Percentiles rank a stretch among this genome's conserved stretches.
phyloP scores from a whole-genome alignment of 371 early-diverging fungal genomes.

The Mucor ambiguus region DNA sequence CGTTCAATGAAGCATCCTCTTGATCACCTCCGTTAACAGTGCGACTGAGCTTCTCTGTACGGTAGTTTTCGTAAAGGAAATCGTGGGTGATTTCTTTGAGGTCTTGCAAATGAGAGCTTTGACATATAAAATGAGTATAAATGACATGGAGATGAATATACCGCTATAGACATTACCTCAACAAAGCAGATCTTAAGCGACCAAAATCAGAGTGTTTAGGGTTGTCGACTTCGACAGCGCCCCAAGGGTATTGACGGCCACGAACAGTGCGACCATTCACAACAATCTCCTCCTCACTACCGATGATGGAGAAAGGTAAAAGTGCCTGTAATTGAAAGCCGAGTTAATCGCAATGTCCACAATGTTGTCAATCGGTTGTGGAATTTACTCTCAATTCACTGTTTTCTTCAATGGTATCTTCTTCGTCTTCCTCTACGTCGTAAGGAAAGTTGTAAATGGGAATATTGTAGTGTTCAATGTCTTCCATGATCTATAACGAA shows the following conservation, averaged over 20 bases:
- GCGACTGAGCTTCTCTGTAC: slow-evolving; percentile 88
- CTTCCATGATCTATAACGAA: slow-evolving; percentile 77
- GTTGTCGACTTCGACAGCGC: slow-evolving; percentile 93
- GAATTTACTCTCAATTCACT: slow-evolving; percentile 73
- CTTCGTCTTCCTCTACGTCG: slow-evolving; percentile 80
- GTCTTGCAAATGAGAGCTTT: slow-evolving; percentile 91
- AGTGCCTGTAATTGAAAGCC: slow-evolving; percentile 45
- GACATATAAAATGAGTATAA: background rate
- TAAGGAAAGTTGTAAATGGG: slow-evolving; percentile 89
- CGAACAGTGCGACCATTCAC: slow-evolving; percentile 80
- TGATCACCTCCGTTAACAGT: slow-evolving; percentile 56
- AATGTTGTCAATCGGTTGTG: background rate
- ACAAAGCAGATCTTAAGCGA: slow-evolving; percentile 89
- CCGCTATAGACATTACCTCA: slow-evolving; percentile 51
- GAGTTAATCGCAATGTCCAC: background rate
- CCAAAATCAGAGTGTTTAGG: slow-evolving; percentile 97
- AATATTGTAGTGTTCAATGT: slow-evolving; percentile 90
- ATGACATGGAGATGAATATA: background rate
- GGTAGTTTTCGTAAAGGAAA: slow-evolving; percentile 88
- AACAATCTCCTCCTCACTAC: slow-evolving; percentile 90
- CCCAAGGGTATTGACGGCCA: slow-evolving; percentile 99
- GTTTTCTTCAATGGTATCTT: slow-evolving; percentile 96
- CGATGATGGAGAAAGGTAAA: slow-evolving; percentile 97
- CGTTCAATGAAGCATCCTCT: slow-evolving; percentile 48
- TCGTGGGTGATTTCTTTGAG: slow-evolving; percentile 88